These are phyloP conservation scores for Butyriboletus appendiculatus DNA, from an alignment of 1,284 basidiomycete species.

Conservation along the genomic window DNA sequence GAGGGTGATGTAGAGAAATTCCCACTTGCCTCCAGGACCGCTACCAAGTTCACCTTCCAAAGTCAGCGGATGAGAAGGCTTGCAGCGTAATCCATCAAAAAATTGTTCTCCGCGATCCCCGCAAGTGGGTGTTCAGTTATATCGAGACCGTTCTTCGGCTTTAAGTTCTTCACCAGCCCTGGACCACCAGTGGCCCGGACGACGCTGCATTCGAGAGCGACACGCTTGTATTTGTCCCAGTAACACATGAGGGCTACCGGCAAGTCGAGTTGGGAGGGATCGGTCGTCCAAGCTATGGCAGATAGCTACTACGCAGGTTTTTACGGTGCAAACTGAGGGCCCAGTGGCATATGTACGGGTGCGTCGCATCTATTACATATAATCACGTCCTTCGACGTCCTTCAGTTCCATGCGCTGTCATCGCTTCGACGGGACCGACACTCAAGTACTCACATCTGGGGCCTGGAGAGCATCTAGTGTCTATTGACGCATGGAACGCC, in stretches of 20 bases:
- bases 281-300: not conserved
- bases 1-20: constrained; percentile 37
- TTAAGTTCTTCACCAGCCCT: constrained; percentile 46
- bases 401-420: constrained; percentile 29
- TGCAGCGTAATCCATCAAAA: constrained; percentile 42
- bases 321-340: not conserved
- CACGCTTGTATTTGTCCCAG: constrained; percentile 30
- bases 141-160: constrained; percentile 46
- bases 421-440: constrained; percentile 10
- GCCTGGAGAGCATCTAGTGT: constrained; percentile 9
- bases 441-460: constrained; percentile 5
- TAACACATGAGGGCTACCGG: constrained; percentile 25
- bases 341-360: constrained; percentile 10
- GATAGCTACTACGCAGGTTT: constrained; percentile 14
- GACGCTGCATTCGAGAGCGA: constrained; percentile 32
- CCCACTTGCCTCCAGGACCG: constrained; percentile 26
- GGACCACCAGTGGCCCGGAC: constrained; percentile 51
- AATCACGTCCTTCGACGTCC: not conserved
- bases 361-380: not conserved
- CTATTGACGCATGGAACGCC: constrained; percentile 5
- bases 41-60: constrained; percentile 16
- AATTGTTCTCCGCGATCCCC: constrained; percentile 46
- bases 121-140: constrained; percentile 59
- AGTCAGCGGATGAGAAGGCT: constrained; percentile 36
- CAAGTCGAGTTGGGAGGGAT: constrained; percentile 18